Evolutionary conservation across 2,329 filamentous ascomycete genomes (phyloP).

Genomic region (Paradendryphiella salina): DNA sequence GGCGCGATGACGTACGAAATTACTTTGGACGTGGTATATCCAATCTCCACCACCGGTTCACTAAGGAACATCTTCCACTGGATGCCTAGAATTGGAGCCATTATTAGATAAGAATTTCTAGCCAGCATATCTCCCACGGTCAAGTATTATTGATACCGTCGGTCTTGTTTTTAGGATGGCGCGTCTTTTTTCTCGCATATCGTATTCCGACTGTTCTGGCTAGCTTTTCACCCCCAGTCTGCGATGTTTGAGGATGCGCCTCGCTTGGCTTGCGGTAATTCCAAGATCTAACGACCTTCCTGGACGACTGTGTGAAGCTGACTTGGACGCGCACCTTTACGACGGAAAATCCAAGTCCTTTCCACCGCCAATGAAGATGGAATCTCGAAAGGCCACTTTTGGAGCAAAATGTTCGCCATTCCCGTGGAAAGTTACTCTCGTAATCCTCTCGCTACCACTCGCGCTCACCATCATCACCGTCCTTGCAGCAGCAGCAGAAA

Average conservation of each 20-base stretch:
- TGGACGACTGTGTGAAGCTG: constrained; percentile 1
- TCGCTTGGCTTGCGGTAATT: constrained; percentile 16
- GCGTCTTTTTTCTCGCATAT: neutral
- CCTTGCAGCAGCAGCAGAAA: constrained; percentile 36
- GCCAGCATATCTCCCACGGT: no score
- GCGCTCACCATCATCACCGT: constrained; percentile 31
- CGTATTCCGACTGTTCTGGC: neutral
- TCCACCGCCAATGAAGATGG: neutral
- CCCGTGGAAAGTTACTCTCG: constrained; percentile 27
- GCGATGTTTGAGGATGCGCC: constrained; percentile 15
- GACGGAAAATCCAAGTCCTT: constrained; percentile 1
- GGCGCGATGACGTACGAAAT: neutral
- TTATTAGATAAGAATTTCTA: no score
- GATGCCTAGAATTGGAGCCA: no score
- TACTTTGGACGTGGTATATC: no score
- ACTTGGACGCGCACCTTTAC: neutral
- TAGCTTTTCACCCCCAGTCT: neutral
- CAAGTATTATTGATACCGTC: no score
- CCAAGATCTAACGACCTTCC: constrained; percentile 6
- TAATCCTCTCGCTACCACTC: constrained; percentile 27
- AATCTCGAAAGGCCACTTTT: neutral
- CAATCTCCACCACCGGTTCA: no score
- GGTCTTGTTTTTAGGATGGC: no score
- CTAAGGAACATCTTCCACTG: no score
- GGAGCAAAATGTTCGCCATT: constrained; percentile 20